Evolutionary conservation across 2,329 filamentous ascomycete species (phyloP), one percentile per base, ranked within the genome.

Genomic region (Escovopsis sp.): DNA sequence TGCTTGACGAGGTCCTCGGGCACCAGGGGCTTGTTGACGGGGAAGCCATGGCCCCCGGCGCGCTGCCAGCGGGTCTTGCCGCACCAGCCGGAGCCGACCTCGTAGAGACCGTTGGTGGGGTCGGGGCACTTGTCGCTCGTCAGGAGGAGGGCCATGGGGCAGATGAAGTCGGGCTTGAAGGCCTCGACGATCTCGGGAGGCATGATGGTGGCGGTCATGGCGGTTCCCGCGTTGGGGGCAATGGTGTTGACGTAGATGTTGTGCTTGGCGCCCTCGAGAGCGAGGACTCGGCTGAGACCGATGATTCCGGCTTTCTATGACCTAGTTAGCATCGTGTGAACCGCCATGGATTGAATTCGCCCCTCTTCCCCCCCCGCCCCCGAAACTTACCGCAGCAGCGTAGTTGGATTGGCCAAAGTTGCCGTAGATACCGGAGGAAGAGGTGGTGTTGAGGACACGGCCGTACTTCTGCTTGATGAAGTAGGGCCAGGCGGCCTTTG

Each of bases 391-490:
- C 44, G 84, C 84, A 45, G 89, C 85, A 47, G 91, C 76, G 63
- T 98, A 98, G 73, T 98, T 98, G 56, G 89, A 85, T 66, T 98
- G 91, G 48, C 91, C 91, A 60, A 98, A 98, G 74, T 95, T 98
- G 53, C 91, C 91, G 61, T 98, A 98, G 63, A 98, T 94, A 64
- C 91, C 91, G 53, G 84, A 93, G 39, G 91, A 96, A 31, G 86
- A 94, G 34, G 91, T 91, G 38, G 91, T 98, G 73, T 98, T 98
- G 57, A 98, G 72, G 47, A 98, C 79, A 55, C 91, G 86, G 51
- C 91, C 91, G 57, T 95, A 98, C 72, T 95, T 96, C 65, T 98
- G 91, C 74, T 95, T 94, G 40, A 96, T 72, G 72, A 98, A 84
- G 64, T 93, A 84, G 39, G 91, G 91, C 87, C 89, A 98, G 15